These are phyloP conservation scores for Cryptococcus depauperatus DNA, from an alignment of 1,284 basidiomycete genomes.

Conservation along the genomic window DNA sequence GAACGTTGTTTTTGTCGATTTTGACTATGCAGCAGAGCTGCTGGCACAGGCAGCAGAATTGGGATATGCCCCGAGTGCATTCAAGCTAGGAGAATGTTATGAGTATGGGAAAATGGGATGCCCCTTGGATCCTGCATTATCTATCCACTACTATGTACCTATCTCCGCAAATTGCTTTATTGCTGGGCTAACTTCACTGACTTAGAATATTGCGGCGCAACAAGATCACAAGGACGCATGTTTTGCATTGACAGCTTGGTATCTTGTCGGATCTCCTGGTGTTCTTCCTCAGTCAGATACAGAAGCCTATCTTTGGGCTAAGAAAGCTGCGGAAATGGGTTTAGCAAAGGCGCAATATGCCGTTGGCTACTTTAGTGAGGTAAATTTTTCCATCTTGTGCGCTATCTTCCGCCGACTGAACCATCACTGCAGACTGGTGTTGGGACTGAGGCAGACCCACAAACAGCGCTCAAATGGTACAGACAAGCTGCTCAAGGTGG, in stretches of 20 bases:
- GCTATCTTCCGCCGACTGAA: not conserved
- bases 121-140: constrained; percentile 92
- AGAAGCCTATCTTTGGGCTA: constrained; percentile 94
- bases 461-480: constrained; percentile 73
- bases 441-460: constrained; percentile 60
- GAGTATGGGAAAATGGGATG: constrained; percentile 99
- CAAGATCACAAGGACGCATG: constrained; percentile 95
- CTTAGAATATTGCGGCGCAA: constrained; percentile 91
- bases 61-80: constrained; percentile 91
- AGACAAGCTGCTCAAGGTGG: constrained; percentile 85
- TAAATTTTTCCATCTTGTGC: constrained; percentile 22
- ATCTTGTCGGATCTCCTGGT: constrained; percentile 94
- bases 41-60: constrained; percentile 91
- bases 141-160: constrained; percentile 95
- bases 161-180: not conserved
- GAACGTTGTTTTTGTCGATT: constrained; percentile 93
- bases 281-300: constrained; percentile 95
- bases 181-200: not conserved
- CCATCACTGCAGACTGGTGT: constrained; percentile 58
- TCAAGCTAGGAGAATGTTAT: constrained; percentile 95
- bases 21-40: constrained; percentile 89
- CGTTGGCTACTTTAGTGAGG: constrained; percentile 91
- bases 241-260: constrained; percentile 98
- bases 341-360: constrained; percentile 94
- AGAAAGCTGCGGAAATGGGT: constrained; percentile 86